A percentile compares a stretch with the other conserved stretches of the same genome.
These are phyloP conservation scores for Phytopythium ostracodes DNA, from an alignment of 352 stramenopile genomes.

Conservation along the genomic window DNA sequence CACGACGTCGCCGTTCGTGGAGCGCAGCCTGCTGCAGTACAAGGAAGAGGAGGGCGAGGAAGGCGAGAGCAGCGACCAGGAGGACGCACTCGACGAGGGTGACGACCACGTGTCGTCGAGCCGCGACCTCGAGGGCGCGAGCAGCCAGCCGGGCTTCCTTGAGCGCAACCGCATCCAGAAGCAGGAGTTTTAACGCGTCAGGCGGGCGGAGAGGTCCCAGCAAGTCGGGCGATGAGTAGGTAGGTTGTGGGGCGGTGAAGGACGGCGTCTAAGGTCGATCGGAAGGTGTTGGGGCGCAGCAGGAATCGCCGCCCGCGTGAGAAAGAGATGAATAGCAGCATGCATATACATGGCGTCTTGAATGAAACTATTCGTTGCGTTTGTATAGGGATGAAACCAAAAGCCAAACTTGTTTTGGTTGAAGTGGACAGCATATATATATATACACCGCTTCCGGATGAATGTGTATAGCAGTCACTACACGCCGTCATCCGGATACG, in stretches of 20 bases:
- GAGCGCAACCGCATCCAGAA: conserved; percentile 52
- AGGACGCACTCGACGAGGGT: conserved; percentile 11
- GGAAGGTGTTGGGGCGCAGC: not conserved
- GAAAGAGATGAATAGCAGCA: not conserved
- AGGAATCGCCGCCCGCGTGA: not conserved
- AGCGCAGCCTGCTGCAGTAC: conserved; percentile 80
- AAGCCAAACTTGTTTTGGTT: no score
- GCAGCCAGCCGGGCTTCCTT: conserved; percentile 43
- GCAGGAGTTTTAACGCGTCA: conserved; percentile 43
- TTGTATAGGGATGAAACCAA: not conserved
- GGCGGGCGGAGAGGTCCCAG: no score
- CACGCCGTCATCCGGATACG: no score
- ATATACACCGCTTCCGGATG: no score
- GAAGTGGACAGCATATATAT: no score
- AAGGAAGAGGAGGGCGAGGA: conserved; percentile 55
- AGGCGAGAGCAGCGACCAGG: conserved; percentile 12
- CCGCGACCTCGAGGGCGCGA: conserved; percentile 12
- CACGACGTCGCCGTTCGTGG: conserved; percentile 82
- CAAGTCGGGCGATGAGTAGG: not conserved
- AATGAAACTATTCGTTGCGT: not conserved
- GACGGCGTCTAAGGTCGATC: not conserved
- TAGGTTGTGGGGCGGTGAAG: not conserved
- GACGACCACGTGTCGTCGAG: conserved; percentile 8
- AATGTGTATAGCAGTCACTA: no score
- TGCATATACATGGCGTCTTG: not conserved